Evolutionary conservation across 1,284 basidiomycete genomes (phyloP).

Genomic region (Sparassis latifolia): DNA sequence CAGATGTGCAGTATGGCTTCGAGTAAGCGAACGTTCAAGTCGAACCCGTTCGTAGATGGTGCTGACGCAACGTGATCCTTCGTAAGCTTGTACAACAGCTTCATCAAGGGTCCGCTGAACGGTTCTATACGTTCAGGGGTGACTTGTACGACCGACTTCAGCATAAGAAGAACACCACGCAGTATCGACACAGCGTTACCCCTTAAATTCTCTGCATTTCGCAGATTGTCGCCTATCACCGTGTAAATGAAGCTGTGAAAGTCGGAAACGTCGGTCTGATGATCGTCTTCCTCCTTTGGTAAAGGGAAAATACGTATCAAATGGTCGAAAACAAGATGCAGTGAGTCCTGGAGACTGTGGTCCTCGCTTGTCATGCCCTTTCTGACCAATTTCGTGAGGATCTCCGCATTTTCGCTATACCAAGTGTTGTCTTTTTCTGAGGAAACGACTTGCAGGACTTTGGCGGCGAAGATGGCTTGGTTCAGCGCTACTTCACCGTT

Average conservation of each 20-base stretch:
- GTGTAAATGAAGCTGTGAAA: constrained; percentile 78
- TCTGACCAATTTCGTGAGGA: constrained; percentile 87
- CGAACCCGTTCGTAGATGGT: constrained; percentile 39
- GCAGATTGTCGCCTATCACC: constrained; percentile 79
- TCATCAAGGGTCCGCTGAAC: constrained; percentile 75
- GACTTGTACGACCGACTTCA: constrained; percentile 84
- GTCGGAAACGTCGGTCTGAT: constrained; percentile 58
- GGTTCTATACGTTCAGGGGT: constrained; percentile 83
- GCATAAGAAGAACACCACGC: constrained; percentile 79
- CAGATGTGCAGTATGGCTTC: constrained; percentile 69
- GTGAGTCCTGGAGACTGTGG: constrained; percentile 65
- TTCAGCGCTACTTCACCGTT: constrained; percentile 58
- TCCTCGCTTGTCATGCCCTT: constrained; percentile 85
- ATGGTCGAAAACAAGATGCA: constrained; percentile 83
- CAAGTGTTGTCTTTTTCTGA: constrained; percentile 82
- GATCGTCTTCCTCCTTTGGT: constrained; percentile 75
- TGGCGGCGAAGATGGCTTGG: constrained; percentile 79
- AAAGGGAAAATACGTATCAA: constrained; percentile 82
- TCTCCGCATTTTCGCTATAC: constrained; percentile 70
- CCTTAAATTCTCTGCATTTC: constrained; percentile 36
- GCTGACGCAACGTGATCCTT: constrained; percentile 80
- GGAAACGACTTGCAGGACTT: constrained; percentile 85
- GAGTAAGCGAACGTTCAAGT: constrained; percentile 56
- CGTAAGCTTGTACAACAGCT: constrained; percentile 79
- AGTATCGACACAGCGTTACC: constrained; percentile 39